Percentiles rank a stretch among this genome's conserved stretches.
These are phyloP conservation scores for Candida sanyiensis DNA, from an alignment of 805 yeast genomes.

Conservation along the genomic window DNA sequence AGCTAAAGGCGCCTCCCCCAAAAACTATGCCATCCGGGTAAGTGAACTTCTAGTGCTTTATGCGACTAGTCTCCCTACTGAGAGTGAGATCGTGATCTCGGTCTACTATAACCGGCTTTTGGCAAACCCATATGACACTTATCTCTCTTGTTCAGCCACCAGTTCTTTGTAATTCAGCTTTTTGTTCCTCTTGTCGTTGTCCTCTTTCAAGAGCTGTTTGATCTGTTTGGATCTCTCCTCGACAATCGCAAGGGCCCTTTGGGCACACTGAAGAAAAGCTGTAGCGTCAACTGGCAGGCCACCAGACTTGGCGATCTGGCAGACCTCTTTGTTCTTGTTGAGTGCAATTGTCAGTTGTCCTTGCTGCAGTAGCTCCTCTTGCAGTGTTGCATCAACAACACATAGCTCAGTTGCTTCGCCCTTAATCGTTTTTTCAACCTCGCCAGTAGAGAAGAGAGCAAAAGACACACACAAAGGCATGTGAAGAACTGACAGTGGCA, in stretches of 20 bases:
- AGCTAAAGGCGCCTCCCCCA: no score
- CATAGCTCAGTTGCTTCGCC: conserved; percentile 60
- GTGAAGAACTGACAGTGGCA: conserved; percentile 78
- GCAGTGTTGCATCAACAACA: conserved; percentile 67
- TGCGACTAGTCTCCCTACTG: no score
- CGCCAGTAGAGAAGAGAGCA: conserved; percentile 71
- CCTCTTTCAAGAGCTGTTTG: conserved; percentile 36
- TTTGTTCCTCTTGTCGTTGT: conserved; percentile 19
- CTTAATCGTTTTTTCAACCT: conserved; percentile 62
- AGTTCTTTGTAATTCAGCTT: conserved; percentile 23
- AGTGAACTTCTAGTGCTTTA: no score
- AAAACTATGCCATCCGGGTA: no score
- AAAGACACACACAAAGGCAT: conserved; percentile 87
- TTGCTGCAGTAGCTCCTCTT: conserved; percentile 71
- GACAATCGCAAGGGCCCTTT: conserved; percentile 59
- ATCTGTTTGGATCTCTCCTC: conserved; percentile 61
- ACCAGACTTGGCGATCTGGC: conserved; percentile 87
- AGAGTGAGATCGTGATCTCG: no score
- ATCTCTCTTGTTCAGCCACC: conserved; percentile 24
- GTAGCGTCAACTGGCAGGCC: conserved; percentile 78
- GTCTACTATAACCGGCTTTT: no score
- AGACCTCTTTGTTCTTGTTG: conserved; percentile 84
- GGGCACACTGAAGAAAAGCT: conserved; percentile 60
- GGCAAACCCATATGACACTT: no score
- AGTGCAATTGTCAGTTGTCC: conserved; percentile 82